Base-by-base conservation (phyloP, 2,329 filamentous ascomycete species). In the Ascomycota sp. region DNA sequence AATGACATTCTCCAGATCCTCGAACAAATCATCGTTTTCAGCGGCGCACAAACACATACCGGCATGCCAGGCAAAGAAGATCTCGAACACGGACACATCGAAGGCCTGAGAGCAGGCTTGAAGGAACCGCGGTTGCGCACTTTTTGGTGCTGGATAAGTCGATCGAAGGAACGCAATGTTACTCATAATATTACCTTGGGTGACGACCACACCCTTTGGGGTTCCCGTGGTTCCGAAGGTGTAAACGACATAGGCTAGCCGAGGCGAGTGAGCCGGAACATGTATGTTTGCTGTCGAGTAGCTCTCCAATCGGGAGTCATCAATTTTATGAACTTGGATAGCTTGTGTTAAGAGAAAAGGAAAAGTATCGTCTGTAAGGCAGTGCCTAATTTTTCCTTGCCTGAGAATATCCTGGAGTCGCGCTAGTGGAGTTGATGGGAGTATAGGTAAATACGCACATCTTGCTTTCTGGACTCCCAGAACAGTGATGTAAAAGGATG, bases 61-160 rank as follows among this genome's bases (percentile, higher is more conserved):
- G 22, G 63, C 62, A 28, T 67, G 65, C 76, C 82, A 91, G 0
- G 81, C 61, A 41, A 81, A 91, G 46, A 92, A 86, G 10, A 91
- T 85, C 43, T 92, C 83, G 44, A 91, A 91, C 0, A 91, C 77
- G 1, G 81, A 91, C 2, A 91, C 73, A 43, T 91, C 80, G 43
- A 91, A 92, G 0, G 75, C 76, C 43, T 83, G 78, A 0, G 80
- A 86, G 43, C 78, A 91, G 2, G 78, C 70, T 48, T 92, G 83
- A 0, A 93, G 56, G 21, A 92, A 56, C n/a, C 71, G 65, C 1
- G 71, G 65, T 1, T 50, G 40, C 1, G 40, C 40, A 1, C 23
- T 25, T 6, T 34, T 20, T 1, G 52, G 44, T 0, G 56, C 53
- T 0, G 78, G 76, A 42, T 91, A 92, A 0, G 79, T 53, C 3